These are phyloP conservation scores for Sequoiadendron giganteum DNA, from an alignment of 75 land plant genomes.

Conservation along the genomic window DNA sequence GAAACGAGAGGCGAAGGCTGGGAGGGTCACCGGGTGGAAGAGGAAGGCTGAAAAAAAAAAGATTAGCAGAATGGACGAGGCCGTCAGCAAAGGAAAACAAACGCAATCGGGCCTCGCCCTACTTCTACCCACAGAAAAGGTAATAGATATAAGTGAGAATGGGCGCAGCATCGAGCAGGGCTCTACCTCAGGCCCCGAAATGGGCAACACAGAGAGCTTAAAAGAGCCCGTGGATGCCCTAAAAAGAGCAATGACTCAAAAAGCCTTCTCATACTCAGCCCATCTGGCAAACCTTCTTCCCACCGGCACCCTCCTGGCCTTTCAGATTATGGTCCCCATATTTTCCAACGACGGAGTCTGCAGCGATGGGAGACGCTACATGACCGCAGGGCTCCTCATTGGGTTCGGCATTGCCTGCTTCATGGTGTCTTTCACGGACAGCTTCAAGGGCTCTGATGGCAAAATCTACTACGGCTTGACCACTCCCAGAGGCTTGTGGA, in stretches of 20 bases:
- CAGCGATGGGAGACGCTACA: conserved; percentile 22
- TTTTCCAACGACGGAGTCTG: conserved; percentile 54
- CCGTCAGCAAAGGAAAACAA: too few relatives aligned
- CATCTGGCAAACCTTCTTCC: conserved; percentile 68
- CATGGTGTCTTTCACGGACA: conserved; percentile 39
- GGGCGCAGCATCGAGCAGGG: too few relatives aligned
- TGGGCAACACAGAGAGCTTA: too few relatives aligned
- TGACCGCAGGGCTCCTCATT: conserved; percentile 39
- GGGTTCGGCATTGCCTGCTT: conserved; percentile 42
- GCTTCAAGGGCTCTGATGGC: conserved; percentile 16
- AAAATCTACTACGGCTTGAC: conserved; percentile 53
- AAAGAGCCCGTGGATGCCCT: not conserved
- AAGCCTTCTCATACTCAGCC: not conserved
- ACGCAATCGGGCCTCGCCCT: too few relatives aligned
- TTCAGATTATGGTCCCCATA: conserved; percentile 57
- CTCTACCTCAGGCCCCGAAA: not conserved
- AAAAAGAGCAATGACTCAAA: not conserved
- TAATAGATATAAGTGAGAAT: too few relatives aligned
- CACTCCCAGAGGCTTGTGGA: conserved; percentile 55
- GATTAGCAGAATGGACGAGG: too few relatives aligned
- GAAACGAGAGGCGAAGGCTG: too few relatives aligned
- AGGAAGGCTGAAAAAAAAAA: too few relatives aligned
- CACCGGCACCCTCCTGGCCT: conserved; percentile 71
- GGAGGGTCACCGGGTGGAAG: too few relatives aligned
- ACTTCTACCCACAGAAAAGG: too few relatives aligned